phyloP scores from a whole-genome alignment of 2,329 filamentous ascomycete genomes.

The Diaporthe ilicicola region DNA sequence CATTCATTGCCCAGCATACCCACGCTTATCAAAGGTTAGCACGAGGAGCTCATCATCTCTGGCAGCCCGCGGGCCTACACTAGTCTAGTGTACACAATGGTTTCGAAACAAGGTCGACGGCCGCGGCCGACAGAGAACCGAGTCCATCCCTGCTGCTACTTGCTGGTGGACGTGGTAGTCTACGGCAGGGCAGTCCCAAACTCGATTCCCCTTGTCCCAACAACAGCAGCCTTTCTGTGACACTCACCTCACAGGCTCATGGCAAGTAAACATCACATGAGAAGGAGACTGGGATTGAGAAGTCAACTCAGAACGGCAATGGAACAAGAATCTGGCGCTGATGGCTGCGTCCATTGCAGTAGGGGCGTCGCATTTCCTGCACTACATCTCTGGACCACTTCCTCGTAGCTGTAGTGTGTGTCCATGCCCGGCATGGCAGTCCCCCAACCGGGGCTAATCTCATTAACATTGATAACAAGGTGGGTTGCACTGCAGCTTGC shows the following conservation, averaged over 20 bases:
- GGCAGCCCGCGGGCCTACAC: background rate
- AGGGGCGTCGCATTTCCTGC: constrained; percentile 19
- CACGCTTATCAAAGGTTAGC: background rate
- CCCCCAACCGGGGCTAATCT: background rate
- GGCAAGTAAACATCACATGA: background rate
- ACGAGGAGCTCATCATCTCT: background rate
- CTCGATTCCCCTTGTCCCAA: too few species aligned
- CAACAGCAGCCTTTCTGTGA: too few species aligned
- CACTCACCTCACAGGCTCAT: background rate
- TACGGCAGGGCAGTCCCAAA: too few species aligned
- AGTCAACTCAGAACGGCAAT: background rate
- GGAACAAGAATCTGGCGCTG: background rate
- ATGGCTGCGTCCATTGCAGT: background rate
- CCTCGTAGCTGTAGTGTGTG: too few species aligned
- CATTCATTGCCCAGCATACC: background rate
- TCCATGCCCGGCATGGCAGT: background rate
- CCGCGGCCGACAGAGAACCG: constrained; percentile 13
- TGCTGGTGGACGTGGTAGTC: too few species aligned
- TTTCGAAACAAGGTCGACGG: constrained; percentile 11
- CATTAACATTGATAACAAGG: background rate
- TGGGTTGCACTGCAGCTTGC: constrained; percentile 33
- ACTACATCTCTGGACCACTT: background rate
- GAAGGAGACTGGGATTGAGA: background rate
- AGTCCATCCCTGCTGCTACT: background rate
- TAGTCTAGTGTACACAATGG: background rate